Conservation (phyloP, 2,329 filamentous ascomycete species). For the Claviceps sp. region DNA sequence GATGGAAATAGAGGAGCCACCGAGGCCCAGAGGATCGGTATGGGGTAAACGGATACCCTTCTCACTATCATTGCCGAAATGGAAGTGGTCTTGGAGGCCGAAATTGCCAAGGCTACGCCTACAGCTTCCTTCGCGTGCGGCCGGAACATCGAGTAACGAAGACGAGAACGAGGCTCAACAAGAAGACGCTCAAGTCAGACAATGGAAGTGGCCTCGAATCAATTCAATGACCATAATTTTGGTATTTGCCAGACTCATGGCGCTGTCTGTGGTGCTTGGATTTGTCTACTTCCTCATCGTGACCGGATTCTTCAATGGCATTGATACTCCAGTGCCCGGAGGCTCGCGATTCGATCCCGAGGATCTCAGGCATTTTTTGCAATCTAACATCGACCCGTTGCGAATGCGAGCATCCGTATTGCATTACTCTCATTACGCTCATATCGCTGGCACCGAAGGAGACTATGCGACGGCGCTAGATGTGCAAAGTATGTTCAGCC, state of each 20-base stretch:
- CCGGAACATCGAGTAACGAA: constrained; percentile 10
- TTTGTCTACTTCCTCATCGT: constrained; percentile 78
- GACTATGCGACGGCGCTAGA: constrained; percentile 78
- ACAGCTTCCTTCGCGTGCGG: constrained; percentile 28
- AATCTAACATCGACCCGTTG: constrained; percentile 56
- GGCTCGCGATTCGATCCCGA: constrained; percentile 70
- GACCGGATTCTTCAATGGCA: constrained; percentile 64
- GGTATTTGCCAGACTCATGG: constrained; percentile 59
- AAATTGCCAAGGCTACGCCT: constrained; percentile 38
- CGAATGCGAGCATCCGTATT: constrained; percentile 59
- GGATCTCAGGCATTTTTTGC: constrained; percentile 61
- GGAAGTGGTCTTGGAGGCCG: constrained; percentile 42
- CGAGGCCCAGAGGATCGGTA: constrained; percentile 27
- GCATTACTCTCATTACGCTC: constrained; percentile 72
- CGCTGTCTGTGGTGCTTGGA: constrained; percentile 59
- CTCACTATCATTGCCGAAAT: constrained; percentile 36
- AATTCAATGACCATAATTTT: constrained; percentile 37
- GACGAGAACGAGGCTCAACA: constrained; percentile 2
- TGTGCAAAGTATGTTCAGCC: constrained; percentile 63
- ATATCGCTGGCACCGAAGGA: constrained; percentile 88
- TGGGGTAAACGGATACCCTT: constrained; percentile 45
- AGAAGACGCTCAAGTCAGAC: constrained; percentile 12
- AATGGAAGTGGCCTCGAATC: constrained; percentile 22
- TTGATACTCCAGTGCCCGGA: constrained; percentile 47
- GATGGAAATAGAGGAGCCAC: constrained; percentile 69